Base-by-base conservation (phyloP, 2,329 filamentous ascomycete genomes). In the Hypoxylon rubiginosum region DNA sequence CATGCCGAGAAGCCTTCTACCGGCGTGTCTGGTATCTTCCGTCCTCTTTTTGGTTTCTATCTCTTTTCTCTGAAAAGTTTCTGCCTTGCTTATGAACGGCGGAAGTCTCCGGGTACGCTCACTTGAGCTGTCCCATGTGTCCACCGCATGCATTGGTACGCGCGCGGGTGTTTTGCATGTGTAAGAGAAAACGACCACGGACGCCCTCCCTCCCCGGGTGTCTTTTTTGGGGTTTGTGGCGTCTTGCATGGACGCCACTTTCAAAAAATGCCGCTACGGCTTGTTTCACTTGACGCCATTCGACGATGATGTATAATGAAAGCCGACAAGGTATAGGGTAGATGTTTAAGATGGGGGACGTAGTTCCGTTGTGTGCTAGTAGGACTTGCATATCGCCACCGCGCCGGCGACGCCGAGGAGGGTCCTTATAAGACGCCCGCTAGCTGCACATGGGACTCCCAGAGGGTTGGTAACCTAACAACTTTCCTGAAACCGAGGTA, bases 321-420 rank as follows among this genome's bases (percentile, higher is more conserved):
- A n/a, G 7, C 8, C 19, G 46, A 24, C n/a, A n/a, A n/a, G n/a
- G n/a, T n/a, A n/a, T n/a, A n/a, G n/a, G n/a, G 24, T 65, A 52
- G 11, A 39, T 15, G 28, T 32, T n/a, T n/a, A n/a, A n/a, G n/a
- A n/a, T n/a, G n/a, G 39, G 58, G 43, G 55, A 48, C 28, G 24
- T 26, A 10, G 41, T 48, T 50, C 15, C 28, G 32, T 36, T 53
- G 46, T 34, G 9, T 46, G 30, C 26, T 21, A 41, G 39, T 36
- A 17, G 41, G 36, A 41, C 55, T 45, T 54, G 58, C 63, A 57
- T 64, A 57, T 56, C 26, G 53, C 60, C 60, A 69, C 57, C 46
- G 39, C 46, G 45, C 53, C 58, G 51, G 57, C 53, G 43, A 49
- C 48, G 56, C 56, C 55, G 60, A 62, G 66, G 52, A 15, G 17